A percentile compares a stretch with the other conserved stretches of the same genome.
These are phyloP conservation scores for Arctostaphylos glauca DNA, from an alignment of 148 eudicot genomes.

Conservation along the genomic window DNA sequence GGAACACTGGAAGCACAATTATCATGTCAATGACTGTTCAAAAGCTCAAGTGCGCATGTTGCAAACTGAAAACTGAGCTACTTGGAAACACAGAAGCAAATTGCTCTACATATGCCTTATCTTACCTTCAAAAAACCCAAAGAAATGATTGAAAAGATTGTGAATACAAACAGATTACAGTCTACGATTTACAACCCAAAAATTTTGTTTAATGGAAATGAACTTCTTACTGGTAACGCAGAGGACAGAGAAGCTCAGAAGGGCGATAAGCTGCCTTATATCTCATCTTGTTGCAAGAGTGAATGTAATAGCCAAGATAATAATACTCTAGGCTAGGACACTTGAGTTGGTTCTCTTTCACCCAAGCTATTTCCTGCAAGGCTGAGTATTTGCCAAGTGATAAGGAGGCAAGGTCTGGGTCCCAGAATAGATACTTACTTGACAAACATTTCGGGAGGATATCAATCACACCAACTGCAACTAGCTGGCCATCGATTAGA, in stretches of 20 bases:
- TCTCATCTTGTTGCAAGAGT: conserved; percentile 95
- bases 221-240: conserved; percentile 78
- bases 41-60: conserved; percentile 1
- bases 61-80: not conserved
- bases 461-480: conserved; percentile 97
- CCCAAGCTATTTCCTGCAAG: conserved; percentile 82
- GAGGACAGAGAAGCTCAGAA: conserved; percentile 96
- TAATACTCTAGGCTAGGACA: conserved; percentile 88
- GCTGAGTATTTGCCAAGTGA: conserved; percentile 90
- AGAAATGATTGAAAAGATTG: not conserved
- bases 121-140: not conserved
- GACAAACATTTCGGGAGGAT: conserved; percentile 95
- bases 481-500: conserved; percentile 71
- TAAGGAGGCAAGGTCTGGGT: conserved; percentile 78
- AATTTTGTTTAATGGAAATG: conserved; percentile 4
- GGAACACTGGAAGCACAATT: not conserved
- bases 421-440: conserved; percentile 96
- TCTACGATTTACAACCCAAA: not conserved
- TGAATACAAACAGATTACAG: not conserved
- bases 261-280: conserved; percentile 94
- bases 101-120: not conserved
- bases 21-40: not conserved
- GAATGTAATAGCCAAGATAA: conserved; percentile 97
- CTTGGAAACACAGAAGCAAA: not conserved
- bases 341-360: conserved; percentile 59